Evolutionary conservation across 2,329 filamentous ascomycete species (phyloP), one percentile per base, ranked within the genome.

Genomic region (Colletotrichum euphorbiae): DNA sequence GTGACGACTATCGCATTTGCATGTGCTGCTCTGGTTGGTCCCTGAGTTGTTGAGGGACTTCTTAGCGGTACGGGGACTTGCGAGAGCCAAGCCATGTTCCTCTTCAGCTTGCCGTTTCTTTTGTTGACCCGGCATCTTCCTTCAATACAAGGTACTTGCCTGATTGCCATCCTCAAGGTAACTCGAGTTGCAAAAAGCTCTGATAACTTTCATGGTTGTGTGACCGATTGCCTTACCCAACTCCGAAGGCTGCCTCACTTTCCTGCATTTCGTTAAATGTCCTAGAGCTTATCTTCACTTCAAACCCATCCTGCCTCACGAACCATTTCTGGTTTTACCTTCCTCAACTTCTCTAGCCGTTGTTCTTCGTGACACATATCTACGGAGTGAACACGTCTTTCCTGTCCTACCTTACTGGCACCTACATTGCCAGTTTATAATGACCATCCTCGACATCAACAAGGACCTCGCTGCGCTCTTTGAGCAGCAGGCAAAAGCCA

Each of bases 381-480:
- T 28, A 17, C 45, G 48, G 17, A 56, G 48, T 60, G 48, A 40
- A 17, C 33, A 15, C 31, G 40, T 50, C 54, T 45, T 28, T 19
- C 28, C n/a, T 28, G 33, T 38, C 24, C 17, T 36, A 40, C 54
- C 21, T 38, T 54, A 54, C 31, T 54, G 31, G 31, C 17, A 12
- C 13, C 54, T 69, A 52, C 24, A 21, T 17, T 17, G 31, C 36
- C 50, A 19, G 31, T 17, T n/a, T 67, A 80, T 73, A 63, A 92
- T 91, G 89, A 76, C 89, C 48, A 77, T 91, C 74, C 86, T 95
- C 74, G 91, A 94, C 78, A 89, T 83, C 70, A 86, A 80, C 71
- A 92, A 91, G 78, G 91, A 94, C 79, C 81, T 94, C 67, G 88
- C 90, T 55, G 88, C 90, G 33, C 87, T 94, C 70, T 93, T 94